Base-by-base conservation (phyloP, 148 eudicot genomes). In the Salicornia ramosissima region DNA sequence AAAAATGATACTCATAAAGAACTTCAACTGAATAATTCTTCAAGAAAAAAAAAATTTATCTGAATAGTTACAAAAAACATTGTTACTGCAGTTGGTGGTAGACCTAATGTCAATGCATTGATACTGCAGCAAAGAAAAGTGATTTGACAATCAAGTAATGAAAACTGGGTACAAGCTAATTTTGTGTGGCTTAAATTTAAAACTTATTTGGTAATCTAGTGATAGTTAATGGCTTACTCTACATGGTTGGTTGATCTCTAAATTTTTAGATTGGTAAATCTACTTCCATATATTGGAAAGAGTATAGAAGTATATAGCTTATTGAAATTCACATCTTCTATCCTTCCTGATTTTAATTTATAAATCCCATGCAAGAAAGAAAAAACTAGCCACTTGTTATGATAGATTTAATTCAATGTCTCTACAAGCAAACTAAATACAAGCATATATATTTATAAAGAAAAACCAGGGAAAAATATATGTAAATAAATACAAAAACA, bases 81-180 rank as follows among this genome's bases (percentile, higher is more conserved):
- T 78, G 90, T 97, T 83, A 90, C 97, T 67, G 98, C 90, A 67
- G 88, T 89, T 42, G 98, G 98, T 24, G 98, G 98, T 50, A 94
- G 81, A 66, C 98, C 96, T 55, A 89, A 86, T 16, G 97, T 88
- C 65, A 85, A 71, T 69, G 89, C 87, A 77, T 85, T 89, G 76
- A 80, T 81, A 83, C 89, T 84, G 84, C 77, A 81, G 56, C 16
- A 80, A 40, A 77, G 25, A 43, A 78, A 18, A 71, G 5, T 57
- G 65, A 70, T 31, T 12, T 77, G 10, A 31, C 34, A 30, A 47
- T 67, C 26, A 74, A 24, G 31, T 51, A 15, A 65, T 34, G 34
- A 45, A 11, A 71, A 13, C 31, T 43, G 31, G 54, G 31, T 43
- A 29, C 53, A 24, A 53, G 47, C 3, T 22, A 50, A 45, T 31